Conservation (phyloP, 1,139 yeast genomes). For the Pichia sp. region DNA sequence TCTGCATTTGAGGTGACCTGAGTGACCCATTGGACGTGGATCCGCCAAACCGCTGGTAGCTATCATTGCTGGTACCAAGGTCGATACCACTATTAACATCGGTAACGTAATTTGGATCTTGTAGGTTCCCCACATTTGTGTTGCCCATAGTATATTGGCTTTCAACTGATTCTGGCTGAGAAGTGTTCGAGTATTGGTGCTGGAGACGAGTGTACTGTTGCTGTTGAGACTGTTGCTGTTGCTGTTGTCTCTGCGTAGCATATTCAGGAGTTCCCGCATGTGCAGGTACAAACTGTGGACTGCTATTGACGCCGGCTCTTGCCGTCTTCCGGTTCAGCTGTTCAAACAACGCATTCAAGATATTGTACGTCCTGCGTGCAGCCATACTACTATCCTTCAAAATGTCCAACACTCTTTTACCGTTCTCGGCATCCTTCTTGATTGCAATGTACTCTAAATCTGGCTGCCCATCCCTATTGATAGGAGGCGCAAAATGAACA, state of each 20-base stretch:
- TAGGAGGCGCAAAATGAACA: constrained; percentile 63
- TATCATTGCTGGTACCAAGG: background rate
- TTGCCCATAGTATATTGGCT: background rate
- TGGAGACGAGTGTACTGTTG: constrained; percentile 11
- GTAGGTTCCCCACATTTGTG: background rate
- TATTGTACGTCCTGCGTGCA: constrained; percentile 73
- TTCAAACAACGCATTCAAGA: constrained; percentile 76
- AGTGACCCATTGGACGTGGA: background rate
- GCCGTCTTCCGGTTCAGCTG: constrained; percentile 71
- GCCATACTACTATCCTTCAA: constrained; percentile 74
- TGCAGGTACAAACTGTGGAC: constrained; percentile 25
- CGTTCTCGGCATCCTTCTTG: constrained; percentile 73
- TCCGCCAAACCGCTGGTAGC: background rate
- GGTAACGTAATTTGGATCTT: background rate
- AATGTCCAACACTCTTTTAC: constrained; percentile 66
- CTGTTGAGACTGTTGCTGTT: background rate
- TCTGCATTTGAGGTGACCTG: background rate
- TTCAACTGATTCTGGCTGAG: background rate
- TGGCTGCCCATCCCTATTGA: constrained; percentile 44
- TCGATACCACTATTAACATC: background rate
- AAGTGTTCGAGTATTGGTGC: constrained; percentile 1
- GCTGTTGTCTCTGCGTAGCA: constrained; percentile 10
- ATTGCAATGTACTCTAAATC: constrained; percentile 57
- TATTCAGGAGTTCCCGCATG: constrained; percentile 28
- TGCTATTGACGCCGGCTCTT: constrained; percentile 26